Base-by-base conservation (phyloP, 495 filamentous ascomycete genomes). In the Penicillium cosmopolitanum region DNA sequence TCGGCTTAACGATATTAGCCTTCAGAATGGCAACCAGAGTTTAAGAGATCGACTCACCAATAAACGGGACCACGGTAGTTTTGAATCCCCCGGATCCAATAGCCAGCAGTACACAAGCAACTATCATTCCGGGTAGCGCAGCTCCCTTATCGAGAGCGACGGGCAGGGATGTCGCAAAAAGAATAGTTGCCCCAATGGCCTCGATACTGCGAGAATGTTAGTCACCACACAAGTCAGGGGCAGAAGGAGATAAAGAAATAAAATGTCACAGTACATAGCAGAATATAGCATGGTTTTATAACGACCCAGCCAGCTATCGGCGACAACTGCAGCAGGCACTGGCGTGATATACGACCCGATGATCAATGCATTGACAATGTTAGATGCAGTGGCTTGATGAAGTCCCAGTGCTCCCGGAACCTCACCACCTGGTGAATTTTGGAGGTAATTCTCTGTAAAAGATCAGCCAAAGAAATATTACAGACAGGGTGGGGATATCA, bases 1-100 rank as follows among this genome's bases (percentile, higher is more conserved):
- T 88, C 85, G 18, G 83, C 82, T 57, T 82, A 72, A 80, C 3
- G 13, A 7, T 38, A 46, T 55, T 19, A 58, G 51, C 25, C 1
- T 47, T 2, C 4, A 9, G 23, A 18, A 1, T 5, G 28, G 7
- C 21, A 7, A 21, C 16, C n/a, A 12, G 44, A 11, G 16, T 9
- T 13, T 8, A 28, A 33, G 33, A 19, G 2, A 52, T 44, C 16
- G 16, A 50, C 57, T 40, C 21, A 60, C 58, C 58, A 12, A 60
- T 55, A 28, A 60, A 55, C 13, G 58, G 58, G 11, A 55, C 51
- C 23, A 60, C 52, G n/a, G 51, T 44, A 11, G 58, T 21, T 10
- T 60, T 60, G 23, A 60, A 54, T 43, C 23, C 52, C 16, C 40
- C 40, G 0, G 65, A 66, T 10, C 70, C 70, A 35, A 67, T 16